Percentiles rank a stretch among this genome's conserved stretches.
phyloP scores from a whole-genome alignment of 129 eudicot species.

The Tagetes patula region DNA sequence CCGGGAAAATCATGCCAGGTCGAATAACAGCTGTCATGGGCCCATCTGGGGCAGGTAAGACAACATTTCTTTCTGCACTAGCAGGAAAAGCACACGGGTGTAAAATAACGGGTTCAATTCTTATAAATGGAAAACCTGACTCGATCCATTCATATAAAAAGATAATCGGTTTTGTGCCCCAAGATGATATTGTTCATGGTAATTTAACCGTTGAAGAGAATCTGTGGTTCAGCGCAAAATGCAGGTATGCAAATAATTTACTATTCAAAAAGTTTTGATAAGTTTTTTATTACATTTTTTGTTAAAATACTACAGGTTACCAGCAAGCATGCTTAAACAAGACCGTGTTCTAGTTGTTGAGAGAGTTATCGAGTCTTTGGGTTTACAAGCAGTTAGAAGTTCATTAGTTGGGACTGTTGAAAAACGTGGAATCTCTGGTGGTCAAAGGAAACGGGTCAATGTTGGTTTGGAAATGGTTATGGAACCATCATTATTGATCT shows the following conservation, averaged over 20 bases:
- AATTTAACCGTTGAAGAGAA: slow-evolving; percentile 90
- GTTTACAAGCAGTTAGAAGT: slow-evolving; percentile 71
- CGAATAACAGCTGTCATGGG: slow-evolving; percentile 92
- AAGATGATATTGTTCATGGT: slow-evolving; percentile 92
- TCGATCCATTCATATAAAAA: slow-evolving; percentile 75
- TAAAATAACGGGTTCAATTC: slow-evolving; percentile 61
- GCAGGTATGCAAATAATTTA: slow-evolving; percentile 54
- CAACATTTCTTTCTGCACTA: slow-evolving; percentile 84
- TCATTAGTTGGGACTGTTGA: slow-evolving; percentile 94
- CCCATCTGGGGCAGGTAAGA: slow-evolving; percentile 98
- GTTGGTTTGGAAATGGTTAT: slow-evolving; percentile 93
- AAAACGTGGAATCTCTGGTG: slow-evolving; percentile 94
- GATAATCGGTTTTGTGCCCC: slow-evolving; percentile 88
- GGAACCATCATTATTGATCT: slow-evolving; percentile 88
- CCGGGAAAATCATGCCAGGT: slow-evolving; percentile 83
- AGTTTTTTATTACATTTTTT: slow-evolving; percentile 10
- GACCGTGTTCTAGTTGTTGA: slow-evolving; percentile 86
- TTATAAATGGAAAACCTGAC: slow-evolving; percentile 64
- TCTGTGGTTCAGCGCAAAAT: slow-evolving; percentile 87
- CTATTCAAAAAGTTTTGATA: slow-evolving; percentile 3
- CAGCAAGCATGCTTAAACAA: slow-evolving; percentile 67
- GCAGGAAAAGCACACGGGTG: slow-evolving; percentile 89
- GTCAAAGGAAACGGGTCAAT: slow-evolving; percentile 91
- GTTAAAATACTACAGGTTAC: slow-evolving; percentile 46
- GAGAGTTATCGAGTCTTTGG: slow-evolving; percentile 78